Conservation (phyloP, 78 protist genomes). For the Chrysochromulina tobinii region DNA sequence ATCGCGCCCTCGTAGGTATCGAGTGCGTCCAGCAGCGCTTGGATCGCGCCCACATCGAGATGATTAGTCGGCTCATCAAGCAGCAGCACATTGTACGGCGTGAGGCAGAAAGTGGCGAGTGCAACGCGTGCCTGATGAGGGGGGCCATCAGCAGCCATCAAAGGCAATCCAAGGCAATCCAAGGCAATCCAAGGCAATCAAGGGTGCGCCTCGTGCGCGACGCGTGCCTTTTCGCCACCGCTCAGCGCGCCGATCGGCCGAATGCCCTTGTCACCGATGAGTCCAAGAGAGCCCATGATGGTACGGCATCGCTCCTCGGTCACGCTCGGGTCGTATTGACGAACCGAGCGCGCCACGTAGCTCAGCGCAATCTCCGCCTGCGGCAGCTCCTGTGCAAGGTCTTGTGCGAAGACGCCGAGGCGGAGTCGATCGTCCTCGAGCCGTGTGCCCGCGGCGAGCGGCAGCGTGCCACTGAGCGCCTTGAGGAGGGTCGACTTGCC, state of each 20-base stretch:
- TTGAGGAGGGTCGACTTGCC: background rate
- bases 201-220: too few relatives aligned
- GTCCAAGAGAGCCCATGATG: background rate
- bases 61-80: slow-evolving; percentile 48
- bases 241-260: background rate
- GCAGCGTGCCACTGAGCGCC: background rate
- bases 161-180: too few relatives aligned
- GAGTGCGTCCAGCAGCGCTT: background rate
- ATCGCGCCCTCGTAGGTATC: background rate
- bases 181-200: too few relatives aligned
- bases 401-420: background rate
- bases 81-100: slow-evolving; percentile 24
- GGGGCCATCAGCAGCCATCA: too few relatives aligned
- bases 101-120: slow-evolving; percentile 24
- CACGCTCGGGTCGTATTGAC: background rate
- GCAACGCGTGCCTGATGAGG: too few relatives aligned
- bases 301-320: background rate
- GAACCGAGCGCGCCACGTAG: background rate
- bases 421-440: background rate
- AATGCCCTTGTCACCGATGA: background rate
- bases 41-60: slow-evolving; percentile 16
- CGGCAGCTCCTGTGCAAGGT: background rate
- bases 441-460: too few relatives aligned
- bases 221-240: slow-evolving; percentile 50
- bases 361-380: background rate